Base-by-base conservation (phyloP, 2,329 filamentous ascomycete species). In the Xylaria hypoxylon region DNA sequence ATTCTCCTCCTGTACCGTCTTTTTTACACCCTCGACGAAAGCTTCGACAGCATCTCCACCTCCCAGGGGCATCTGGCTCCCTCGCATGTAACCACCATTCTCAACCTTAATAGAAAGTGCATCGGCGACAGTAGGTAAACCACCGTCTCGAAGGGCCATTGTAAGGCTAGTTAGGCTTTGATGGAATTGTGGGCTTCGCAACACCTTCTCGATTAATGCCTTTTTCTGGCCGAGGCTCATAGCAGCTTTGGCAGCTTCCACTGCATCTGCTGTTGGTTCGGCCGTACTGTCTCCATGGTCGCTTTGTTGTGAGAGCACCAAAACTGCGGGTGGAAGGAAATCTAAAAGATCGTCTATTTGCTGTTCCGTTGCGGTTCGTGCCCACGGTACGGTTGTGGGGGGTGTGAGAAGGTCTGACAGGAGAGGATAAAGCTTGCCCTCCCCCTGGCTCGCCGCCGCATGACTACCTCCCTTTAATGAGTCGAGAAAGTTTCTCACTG, bases 21-120 rank as follows among this genome's bases (percentile, higher is more conserved):
- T 90, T 85, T 92, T 96, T 53, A 97, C 90, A 2, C 95, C 96
- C 62, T 96, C 88, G 24, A 99, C 86, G 79, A 99, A 99, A 3
- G 92, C 92, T 81, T 96, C 91, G 1, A 99, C 90, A 13, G 95
- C 95, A 73, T 96, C 91, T 5, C 92, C 92, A 59, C 94, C 94
- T 48, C 94, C 95, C 51, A 97, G 80, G 2, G 95, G 94, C 82
- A 97, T 90, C 57, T 88, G 91, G 5, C 92, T 90, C 62, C 92
- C 89, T 68, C 86, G 86, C 75, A 97, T 86, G 70, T 92, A 91
- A 3, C 95, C 95, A n/a, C 91, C 91, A 76, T 97, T 93, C 75
- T 91, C 87, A 22, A 99, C 88, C 72, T 89, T 88, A 65, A 98
- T 87, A 6, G 89, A 87, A 44, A 99, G 82, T 3, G 94, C 95